phyloP scores from a whole-genome alignment of 164 flowering plant species.

The Nymphaea colorata region DNA sequence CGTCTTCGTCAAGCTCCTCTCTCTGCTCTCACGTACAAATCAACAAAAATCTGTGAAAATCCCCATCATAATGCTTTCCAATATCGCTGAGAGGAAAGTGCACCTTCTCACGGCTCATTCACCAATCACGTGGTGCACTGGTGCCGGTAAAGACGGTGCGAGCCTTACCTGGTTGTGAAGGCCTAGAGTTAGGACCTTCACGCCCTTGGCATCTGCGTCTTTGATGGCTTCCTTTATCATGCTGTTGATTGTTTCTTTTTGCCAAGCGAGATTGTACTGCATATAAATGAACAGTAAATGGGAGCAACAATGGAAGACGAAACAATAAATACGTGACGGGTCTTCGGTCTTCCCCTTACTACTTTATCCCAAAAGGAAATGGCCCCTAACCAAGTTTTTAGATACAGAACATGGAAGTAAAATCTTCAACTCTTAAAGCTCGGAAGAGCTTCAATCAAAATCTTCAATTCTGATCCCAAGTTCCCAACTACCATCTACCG shows the following conservation, averaged over 20 bases:
- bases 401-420: too few species aligned
- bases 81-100: not conserved
- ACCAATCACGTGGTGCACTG: too few species aligned
- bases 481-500: too few species aligned
- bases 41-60: not conserved
- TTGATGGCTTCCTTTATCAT: slow-evolving; percentile 59
- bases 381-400: too few species aligned
- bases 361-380: too few species aligned
- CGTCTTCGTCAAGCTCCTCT: slow-evolving; percentile 46
- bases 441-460: too few species aligned
- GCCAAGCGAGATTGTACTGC: slow-evolving; percentile 33
- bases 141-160: slow-evolving; percentile 1
- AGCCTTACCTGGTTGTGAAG: slow-evolving; percentile 58
- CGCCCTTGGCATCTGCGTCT: slow-evolving; percentile 45
- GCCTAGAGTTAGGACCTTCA: slow-evolving; percentile 51
- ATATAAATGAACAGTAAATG: not conserved
- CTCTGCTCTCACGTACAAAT: slow-evolving; percentile 17
- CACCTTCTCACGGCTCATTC: too few species aligned
- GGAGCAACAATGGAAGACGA: not conserved
- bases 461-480: too few species aligned
- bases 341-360: too few species aligned
- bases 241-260: slow-evolving; percentile 28
- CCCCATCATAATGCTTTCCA: not conserved
- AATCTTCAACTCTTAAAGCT: too few species aligned
- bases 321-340: too few species aligned